Evolutionary conservation across 1,139 yeast genomes (phyloP).

Genomic region (Geotrichum klebahnii): DNA sequence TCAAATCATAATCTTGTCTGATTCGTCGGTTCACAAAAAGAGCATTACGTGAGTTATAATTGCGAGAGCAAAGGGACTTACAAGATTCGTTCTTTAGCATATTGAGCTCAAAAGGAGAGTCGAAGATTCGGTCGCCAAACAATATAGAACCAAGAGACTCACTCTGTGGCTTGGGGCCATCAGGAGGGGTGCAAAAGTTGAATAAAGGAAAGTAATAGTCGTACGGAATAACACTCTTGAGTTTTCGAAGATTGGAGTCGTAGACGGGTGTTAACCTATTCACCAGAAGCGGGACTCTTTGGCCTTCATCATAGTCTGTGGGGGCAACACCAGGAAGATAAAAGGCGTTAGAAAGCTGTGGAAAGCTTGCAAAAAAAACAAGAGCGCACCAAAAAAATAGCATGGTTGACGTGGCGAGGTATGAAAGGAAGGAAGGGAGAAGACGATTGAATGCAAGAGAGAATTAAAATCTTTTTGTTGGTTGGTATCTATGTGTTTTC

Average conservation of each 20-base stretch:
- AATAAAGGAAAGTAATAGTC: constrained; percentile 84
- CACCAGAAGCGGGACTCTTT: constrained; percentile 70
- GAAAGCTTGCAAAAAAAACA: constrained; percentile 12
- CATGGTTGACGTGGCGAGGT: no score
- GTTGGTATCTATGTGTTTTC: no score
- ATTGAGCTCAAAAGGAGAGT: constrained; percentile 77
- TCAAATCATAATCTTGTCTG: constrained; percentile 76
- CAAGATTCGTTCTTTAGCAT: constrained; percentile 75
- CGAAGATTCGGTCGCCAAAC: constrained; percentile 92
- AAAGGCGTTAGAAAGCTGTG: constrained; percentile 48
- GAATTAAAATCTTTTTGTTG: no score
- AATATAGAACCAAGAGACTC: constrained; percentile 90
- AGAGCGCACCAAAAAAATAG: background rate
- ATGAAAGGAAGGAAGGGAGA: no score
- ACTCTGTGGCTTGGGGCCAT: constrained; percentile 62
- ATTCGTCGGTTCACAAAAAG: constrained; percentile 73
- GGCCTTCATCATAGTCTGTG: constrained; percentile 71
- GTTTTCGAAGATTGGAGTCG: constrained; percentile 37
- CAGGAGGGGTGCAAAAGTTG: constrained; percentile 75
- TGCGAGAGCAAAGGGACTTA: constrained; percentile 54
- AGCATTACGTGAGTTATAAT: constrained; percentile 62
- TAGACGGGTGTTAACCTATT: constrained; percentile 84
- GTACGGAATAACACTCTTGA: constrained; percentile 33
- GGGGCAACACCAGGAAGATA: constrained; percentile 96
- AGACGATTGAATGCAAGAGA: no score